Percentiles rank a stretch among this genome's conserved stretches.
Evolutionary conservation across 169 alveolate genomes (phyloP).

Genomic region (Prorocentrum cordatum): DNA sequence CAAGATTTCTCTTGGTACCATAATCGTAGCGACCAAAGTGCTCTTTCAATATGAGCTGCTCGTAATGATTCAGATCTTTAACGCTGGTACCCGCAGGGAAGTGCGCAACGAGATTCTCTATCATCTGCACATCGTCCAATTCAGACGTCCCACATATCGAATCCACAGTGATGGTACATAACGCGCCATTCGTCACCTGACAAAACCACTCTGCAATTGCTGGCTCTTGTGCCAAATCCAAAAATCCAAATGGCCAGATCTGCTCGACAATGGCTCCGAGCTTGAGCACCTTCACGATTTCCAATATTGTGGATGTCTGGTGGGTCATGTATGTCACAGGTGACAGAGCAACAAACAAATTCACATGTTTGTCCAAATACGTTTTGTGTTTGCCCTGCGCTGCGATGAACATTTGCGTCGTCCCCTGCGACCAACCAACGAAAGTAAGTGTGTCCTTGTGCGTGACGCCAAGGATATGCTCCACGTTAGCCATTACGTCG

Average conservation of each 20-base stretch:
- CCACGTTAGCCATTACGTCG: slow-evolving; percentile 23
- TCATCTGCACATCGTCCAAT: background rate
- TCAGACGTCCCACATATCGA: slow-evolving; percentile 27
- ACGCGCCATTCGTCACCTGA: background rate
- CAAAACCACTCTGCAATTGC: background rate
- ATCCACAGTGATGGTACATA: slow-evolving; percentile 42
- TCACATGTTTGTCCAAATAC: slow-evolving; percentile 40
- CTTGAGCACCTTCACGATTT: background rate
- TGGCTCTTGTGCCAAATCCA: background rate
- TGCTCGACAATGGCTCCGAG: slow-evolving; percentile 6
- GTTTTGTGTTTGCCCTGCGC: slow-evolving; percentile 16
- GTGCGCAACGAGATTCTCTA: slow-evolving; percentile 28
- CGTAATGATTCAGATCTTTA: slow-evolving; percentile 32
- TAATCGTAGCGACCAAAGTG: slow-evolving; percentile 46
- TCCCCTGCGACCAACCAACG: slow-evolving; percentile 58
- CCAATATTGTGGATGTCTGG: slow-evolving; percentile 10
- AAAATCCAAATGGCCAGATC: background rate
- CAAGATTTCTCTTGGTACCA: background rate
- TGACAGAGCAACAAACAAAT: slow-evolving; percentile 43
- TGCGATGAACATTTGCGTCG: slow-evolving; percentile 30
- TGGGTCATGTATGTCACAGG: slow-evolving; percentile 43
- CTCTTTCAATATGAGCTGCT: slow-evolving; percentile 17
- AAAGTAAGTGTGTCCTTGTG: background rate
- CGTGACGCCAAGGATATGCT: background rate
- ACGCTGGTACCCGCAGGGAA: slow-evolving; percentile 64